These are phyloP conservation scores for Eucalyptus virginea DNA, from an alignment of 345 rosid species.

Conservation along the genomic window DNA sequence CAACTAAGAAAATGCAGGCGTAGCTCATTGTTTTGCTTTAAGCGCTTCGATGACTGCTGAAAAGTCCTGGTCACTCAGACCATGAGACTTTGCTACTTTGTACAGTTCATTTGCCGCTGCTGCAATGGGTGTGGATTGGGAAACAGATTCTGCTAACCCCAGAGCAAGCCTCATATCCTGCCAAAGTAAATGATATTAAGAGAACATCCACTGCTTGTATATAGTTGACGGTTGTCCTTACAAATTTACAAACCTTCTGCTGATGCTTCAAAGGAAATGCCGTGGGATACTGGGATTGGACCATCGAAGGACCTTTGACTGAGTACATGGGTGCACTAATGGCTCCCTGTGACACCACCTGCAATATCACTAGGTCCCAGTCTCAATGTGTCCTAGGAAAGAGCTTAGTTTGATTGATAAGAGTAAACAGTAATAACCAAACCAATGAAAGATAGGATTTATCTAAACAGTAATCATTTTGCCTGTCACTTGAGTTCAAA, in stretches of 20 bases:
- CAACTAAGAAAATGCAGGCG: not conserved
- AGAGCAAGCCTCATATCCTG: constrained; percentile 91
- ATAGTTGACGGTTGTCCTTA: not conserved
- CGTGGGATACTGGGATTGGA: constrained; percentile 62
- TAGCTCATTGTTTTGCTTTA: constrained; percentile 27
- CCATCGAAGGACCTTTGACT: constrained; percentile 82
- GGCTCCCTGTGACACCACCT: constrained; percentile 87
- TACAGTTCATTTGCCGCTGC: constrained; percentile 88
- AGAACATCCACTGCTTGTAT: not conserved
- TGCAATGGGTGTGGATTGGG: constrained; percentile 79
- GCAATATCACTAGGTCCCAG: not conserved
- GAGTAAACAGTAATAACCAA: not conserved
- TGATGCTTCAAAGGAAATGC: constrained; percentile 94
- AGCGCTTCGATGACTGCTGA: constrained; percentile 88
- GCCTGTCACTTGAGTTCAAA: not conserved
- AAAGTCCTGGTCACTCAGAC: constrained; percentile 77
- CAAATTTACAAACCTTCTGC: constrained; percentile 57
- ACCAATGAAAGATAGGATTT: not conserved
- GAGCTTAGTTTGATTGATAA: not conserved
- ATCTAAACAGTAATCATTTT: not conserved
- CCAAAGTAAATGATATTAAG: not conserved
- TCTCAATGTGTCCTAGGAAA: not conserved
- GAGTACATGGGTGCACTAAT: constrained; percentile 91
- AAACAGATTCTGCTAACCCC: constrained; percentile 84
- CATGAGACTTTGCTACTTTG: constrained; percentile 75